A percentile compares a stretch with the other conserved stretches of the same genome.
Conservation (phyloP, 2,329 filamentous ascomycete species). For the Arthrobotrys sphaeroides region DNA sequence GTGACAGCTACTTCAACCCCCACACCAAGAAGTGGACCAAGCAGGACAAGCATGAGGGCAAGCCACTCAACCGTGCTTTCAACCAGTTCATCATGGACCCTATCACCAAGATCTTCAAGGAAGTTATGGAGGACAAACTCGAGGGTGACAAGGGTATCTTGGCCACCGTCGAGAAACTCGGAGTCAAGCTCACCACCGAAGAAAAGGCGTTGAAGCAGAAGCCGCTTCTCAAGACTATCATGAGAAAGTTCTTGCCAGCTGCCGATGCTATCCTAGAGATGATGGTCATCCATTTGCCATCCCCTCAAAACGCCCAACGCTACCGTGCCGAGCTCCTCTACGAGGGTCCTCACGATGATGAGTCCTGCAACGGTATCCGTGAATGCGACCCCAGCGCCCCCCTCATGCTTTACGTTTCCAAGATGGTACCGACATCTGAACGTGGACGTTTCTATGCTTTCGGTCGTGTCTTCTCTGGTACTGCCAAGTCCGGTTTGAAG, state of each 20-base stretch:
- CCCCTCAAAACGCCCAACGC: slow-evolving; percentile 91
- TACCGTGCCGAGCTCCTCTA: slow-evolving; percentile 99
- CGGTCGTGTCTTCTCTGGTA: slow-evolving; percentile 99
- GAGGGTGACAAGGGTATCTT: slow-evolving; percentile 78
- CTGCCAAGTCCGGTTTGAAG: slow-evolving; percentile 96
- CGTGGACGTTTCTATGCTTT: slow-evolving; percentile 99
- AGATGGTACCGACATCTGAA: slow-evolving; percentile 99
- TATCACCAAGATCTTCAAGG: slow-evolving; percentile 98
- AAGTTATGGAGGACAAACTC: slow-evolving; percentile 95
- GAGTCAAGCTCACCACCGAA: slow-evolving; percentile 86
- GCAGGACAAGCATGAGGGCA: slow-evolving; percentile 77
- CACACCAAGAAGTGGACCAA: slow-evolving; percentile 99
- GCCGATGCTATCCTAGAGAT: slow-evolving; percentile 98
- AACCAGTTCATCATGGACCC: slow-evolving; percentile 99
- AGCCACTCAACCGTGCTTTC: slow-evolving; percentile 96
- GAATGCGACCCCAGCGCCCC: slow-evolving; percentile 98
- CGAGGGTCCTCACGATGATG: slow-evolving; percentile 94
- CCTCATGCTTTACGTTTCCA: slow-evolving; percentile 99
- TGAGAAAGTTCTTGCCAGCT: slow-evolving; percentile 98
- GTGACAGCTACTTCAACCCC: slow-evolving; percentile 99
- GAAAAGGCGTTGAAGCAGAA: slow-evolving; percentile 97
- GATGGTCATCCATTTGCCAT: slow-evolving; percentile 99
- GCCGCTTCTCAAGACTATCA: slow-evolving; percentile 95
- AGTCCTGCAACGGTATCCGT: slow-evolving; percentile 93
- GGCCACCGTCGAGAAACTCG: slow-evolving; percentile 87